Percentiles rank a stretch among this genome's conserved stretches.
Evolutionary conservation across 2,329 filamentous ascomycete genomes (phyloP).

Genomic region (Exophiala sp.): DNA sequence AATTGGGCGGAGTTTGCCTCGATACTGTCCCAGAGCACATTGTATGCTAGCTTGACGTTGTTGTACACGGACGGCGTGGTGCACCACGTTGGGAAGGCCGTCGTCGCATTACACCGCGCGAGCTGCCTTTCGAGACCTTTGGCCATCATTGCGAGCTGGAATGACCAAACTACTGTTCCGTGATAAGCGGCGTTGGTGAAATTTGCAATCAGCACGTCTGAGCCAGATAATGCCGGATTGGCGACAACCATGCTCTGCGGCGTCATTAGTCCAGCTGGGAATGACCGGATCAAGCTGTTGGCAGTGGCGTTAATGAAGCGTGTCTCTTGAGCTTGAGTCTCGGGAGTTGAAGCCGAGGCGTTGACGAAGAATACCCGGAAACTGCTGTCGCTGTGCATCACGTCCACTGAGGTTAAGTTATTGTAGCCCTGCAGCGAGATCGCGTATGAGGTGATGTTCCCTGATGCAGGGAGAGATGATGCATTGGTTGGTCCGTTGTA

Average conservation of each 20-base stretch:
- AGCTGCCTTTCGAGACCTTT: slow-evolving; percentile 58
- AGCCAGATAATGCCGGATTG: slow-evolving; percentile 57
- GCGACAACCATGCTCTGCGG: slow-evolving; percentile 57
- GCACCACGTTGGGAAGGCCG: slow-evolving; percentile 50
- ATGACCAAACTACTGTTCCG: slow-evolving; percentile 63
- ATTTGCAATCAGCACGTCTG: slow-evolving; percentile 47
- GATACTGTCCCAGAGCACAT: slow-evolving; percentile 59
- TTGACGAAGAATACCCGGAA: slow-evolving; percentile 64
- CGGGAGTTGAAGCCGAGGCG: slow-evolving; percentile 39
- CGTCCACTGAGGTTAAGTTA: slow-evolving; percentile 48
- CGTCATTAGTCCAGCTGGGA: slow-evolving; percentile 58
- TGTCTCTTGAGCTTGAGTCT: slow-evolving; percentile 54
- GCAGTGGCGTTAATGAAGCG: slow-evolving; percentile 56
- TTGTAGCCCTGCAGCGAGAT: slow-evolving; percentile 55
- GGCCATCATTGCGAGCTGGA: slow-evolving; percentile 64
- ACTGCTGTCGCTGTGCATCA: slow-evolving; percentile 63
- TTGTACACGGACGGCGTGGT: slow-evolving; percentile 39
- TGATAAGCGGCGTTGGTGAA: slow-evolving; percentile 61
- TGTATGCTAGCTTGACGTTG: slow-evolving; percentile 54
- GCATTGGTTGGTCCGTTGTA: slow-evolving; percentile 43
- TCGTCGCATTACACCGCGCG: slow-evolving; percentile 44
- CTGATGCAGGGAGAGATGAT: slow-evolving; percentile 36
- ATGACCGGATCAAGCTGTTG: slow-evolving; percentile 55
- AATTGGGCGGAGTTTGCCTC: slow-evolving; percentile 53
- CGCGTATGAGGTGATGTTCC: slow-evolving; percentile 53